phyloP scores from a whole-genome alignment of 805 yeast genomes.

The Yamadazyma kitorensis region DNA sequence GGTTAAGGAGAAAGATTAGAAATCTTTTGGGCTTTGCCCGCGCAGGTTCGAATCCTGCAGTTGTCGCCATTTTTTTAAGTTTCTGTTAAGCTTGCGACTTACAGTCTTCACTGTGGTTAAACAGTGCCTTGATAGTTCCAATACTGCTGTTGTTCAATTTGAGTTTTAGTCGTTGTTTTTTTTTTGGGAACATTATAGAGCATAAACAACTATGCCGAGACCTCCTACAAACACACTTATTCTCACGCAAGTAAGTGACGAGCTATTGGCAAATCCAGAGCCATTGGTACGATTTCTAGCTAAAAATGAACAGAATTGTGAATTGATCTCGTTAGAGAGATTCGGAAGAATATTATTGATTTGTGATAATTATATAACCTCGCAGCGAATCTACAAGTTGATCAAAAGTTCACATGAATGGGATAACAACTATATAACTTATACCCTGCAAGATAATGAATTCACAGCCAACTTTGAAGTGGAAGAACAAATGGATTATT shows the following conservation, averaged over 20 bases:
- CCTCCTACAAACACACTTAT: conserved; percentile 36
- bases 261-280: conserved; percentile 24
- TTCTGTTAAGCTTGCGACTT: no score
- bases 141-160: no score
- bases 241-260: conserved; percentile 24
- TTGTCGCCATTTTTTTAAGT: conserved; percentile 44
- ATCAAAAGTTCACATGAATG: conserved; percentile 17
- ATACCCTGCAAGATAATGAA: conserved; percentile 34
- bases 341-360: conserved; percentile 34
- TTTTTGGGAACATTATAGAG: no score
- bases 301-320: conserved; percentile 22
- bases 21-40: conserved; percentile 58
- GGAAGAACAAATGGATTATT: conserved; percentile 21
- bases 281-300: conserved; percentile 25
- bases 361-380: conserved; percentile 22
- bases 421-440: conserved; percentile 19
- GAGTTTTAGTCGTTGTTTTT: no score
- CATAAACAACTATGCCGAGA: conserved; percentile 14
- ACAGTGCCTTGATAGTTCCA: no score
- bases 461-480: conserved; percentile 12
- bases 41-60: conserved; percentile 66
- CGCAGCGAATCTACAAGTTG: conserved; percentile 18
- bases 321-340: conserved; percentile 30
- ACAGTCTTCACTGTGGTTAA: no score
- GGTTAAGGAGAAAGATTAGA: conserved; percentile 41